Conservation (phyloP, 164 flowering plant species). For the Aristolochia contorta region DNA sequence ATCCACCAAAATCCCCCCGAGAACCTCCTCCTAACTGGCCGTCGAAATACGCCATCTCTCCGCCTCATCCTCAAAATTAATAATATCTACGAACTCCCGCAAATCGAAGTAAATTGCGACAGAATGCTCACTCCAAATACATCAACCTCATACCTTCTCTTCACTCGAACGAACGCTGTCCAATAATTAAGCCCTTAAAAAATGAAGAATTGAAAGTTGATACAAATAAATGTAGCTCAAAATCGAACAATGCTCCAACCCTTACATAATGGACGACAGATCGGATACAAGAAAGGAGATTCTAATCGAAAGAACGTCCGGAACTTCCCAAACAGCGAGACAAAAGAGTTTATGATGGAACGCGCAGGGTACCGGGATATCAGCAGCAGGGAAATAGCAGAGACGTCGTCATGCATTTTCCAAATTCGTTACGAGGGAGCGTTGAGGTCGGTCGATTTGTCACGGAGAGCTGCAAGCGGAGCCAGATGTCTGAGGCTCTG, state of each 20-base stretch:
- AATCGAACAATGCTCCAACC: too few relatives aligned
- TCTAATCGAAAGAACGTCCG: neutral
- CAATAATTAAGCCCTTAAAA: too few relatives aligned
- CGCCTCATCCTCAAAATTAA: constrained; percentile 5
- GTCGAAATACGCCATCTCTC: constrained; percentile 7
- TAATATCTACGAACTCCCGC: too few relatives aligned
- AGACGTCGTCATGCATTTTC: neutral
- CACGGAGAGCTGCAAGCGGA: neutral
- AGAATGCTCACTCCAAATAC: neutral
- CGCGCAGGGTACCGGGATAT: neutral
- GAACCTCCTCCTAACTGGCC: constrained; percentile 8
- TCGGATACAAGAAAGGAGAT: neutral
- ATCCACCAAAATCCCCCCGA: constrained; percentile 7
- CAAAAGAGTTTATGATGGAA: neutral
- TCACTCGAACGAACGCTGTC: too few relatives aligned
- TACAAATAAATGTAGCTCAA: too few relatives aligned
- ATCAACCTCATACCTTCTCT: neutral
- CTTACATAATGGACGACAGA: too few relatives aligned
- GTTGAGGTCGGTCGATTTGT: neutral
- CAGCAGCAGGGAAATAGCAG: neutral
- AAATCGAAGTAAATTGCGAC: neutral
- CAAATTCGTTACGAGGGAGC: neutral
- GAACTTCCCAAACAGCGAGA: neutral
- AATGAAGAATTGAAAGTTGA: too few relatives aligned
- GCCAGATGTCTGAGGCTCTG: neutral